A percentile compares a stretch with the other conserved stretches of the same genome.
phyloP scores from a whole-genome alignment of 352 stramenopile species.

The Phytophthora chlamydospora region DNA sequence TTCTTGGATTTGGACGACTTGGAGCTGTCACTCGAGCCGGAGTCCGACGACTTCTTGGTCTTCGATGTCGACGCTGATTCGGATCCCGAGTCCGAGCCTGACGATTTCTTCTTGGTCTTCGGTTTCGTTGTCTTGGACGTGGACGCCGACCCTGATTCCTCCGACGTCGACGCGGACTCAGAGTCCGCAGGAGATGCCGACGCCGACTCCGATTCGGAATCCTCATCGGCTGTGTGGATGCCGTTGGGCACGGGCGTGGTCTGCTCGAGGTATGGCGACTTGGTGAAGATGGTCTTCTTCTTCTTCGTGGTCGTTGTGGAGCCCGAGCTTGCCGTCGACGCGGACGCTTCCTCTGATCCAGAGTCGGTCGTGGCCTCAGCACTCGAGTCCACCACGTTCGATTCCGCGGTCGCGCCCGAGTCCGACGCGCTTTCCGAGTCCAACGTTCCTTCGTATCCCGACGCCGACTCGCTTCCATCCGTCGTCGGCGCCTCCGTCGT shows the following conservation, averaged over 20 bases:
- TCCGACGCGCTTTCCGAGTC: conserved; percentile 17
- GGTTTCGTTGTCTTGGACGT: conserved; percentile 7
- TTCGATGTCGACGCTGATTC: conserved; percentile 8
- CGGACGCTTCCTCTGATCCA: conserved; percentile 1
- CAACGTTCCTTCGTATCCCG: conserved; percentile 11
- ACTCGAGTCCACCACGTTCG: neutral
- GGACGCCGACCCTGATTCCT: conserved; percentile 16
- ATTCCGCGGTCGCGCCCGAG: conserved; percentile 6
- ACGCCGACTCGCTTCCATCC: conserved; percentile 17
- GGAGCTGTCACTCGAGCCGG: conserved; percentile 4
- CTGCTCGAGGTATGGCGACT: conserved; percentile 37
- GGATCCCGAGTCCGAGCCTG: conserved; percentile 2
- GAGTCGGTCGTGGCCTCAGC: neutral
- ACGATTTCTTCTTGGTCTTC: conserved; percentile 19
- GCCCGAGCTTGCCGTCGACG: conserved; percentile 10
- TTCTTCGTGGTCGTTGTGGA: conserved; percentile 30
- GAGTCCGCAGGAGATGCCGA: conserved; percentile 6
- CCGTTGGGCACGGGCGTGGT: conserved; percentile 41
- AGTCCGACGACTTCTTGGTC: conserved; percentile 11
- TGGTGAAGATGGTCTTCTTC: conserved; percentile 36
- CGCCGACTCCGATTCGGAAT: conserved; percentile 14
- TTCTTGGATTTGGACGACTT: conserved; percentile 6
- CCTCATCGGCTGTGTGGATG: conserved; percentile 24
- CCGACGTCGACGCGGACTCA: conserved; percentile 2
- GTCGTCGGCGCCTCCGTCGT: conserved; percentile 11